A percentile compares a stretch with the other conserved stretches of the same genome.
Conservation (phyloP, 257 asterid genomes). For the Solanum habrochaites region DNA sequence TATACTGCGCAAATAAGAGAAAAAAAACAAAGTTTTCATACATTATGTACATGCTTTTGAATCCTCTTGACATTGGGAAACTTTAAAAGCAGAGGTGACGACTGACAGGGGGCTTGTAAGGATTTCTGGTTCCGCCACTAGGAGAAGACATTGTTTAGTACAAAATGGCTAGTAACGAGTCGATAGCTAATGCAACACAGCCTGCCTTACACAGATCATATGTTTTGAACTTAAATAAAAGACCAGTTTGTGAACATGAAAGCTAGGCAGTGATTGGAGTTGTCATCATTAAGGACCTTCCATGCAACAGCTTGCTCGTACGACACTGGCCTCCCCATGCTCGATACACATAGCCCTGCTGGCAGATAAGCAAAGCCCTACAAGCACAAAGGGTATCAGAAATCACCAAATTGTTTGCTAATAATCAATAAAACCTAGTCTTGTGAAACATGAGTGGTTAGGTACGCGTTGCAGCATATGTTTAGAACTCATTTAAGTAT, state of each 20-base stretch:
- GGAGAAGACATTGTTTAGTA: neutral
- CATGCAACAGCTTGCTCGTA: constrained; percentile 81
- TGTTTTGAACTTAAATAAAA: constrained; percentile 33
- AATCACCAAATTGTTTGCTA: neutral
- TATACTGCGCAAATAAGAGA: neutral
- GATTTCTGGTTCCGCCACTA: neutral
- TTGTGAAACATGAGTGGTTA: neutral
- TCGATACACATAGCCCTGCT: constrained; percentile 66
- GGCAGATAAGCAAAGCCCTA: constrained; percentile 86
- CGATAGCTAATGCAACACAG: neutral
- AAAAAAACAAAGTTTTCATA: neutral
- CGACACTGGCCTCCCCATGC: constrained; percentile 88
- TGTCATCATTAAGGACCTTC: constrained; percentile 79
- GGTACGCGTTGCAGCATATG: neutral
- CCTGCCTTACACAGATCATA: neutral
- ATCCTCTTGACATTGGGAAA: neutral
- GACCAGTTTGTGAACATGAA: constrained; percentile 97
- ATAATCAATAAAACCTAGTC: neutral
- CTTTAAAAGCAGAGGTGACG: neutral
- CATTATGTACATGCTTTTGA: neutral
- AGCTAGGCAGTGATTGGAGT: constrained; percentile 73
- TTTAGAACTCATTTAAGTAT: neutral
- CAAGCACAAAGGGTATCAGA: neutral
- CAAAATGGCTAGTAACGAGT: constrained; percentile 9
- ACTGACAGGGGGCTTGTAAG: neutral